Evolutionary conservation across 352 stramenopile genomes (phyloP).

Genomic region (Thraustochytrium striatum): DNA sequence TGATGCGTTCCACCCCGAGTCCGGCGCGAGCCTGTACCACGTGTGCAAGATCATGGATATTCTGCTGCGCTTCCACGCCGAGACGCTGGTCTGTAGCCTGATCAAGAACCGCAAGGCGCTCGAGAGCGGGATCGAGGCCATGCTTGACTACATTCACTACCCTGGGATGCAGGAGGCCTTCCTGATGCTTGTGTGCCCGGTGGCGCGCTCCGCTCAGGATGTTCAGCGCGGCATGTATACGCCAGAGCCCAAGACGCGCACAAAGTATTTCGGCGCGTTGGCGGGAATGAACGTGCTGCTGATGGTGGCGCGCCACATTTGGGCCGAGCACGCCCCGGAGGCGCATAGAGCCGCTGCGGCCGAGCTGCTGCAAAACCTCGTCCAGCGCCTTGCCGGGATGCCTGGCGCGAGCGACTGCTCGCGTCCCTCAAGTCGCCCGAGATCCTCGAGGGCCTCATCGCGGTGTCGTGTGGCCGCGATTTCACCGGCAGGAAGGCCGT

Average conservation of each 20-base stretch:
- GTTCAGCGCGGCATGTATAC: neutral
- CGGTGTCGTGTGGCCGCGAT: slow-evolving; percentile 23
- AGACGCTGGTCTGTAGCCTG: neutral
- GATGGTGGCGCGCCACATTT: slow-evolving; percentile 1
- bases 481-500: neutral
- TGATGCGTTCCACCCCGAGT: slow-evolving; percentile 23
- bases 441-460: slow-evolving; percentile 35
- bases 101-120: slow-evolving; percentile 7
- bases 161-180: slow-evolving; percentile 15
- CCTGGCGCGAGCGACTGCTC: neutral
- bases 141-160: slow-evolving; percentile 21
- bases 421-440: slow-evolving; percentile 8
- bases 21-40: slow-evolving; percentile 26
- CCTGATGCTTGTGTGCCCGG: slow-evolving; percentile 16
- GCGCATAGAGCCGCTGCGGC: slow-evolving; percentile 19
- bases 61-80: slow-evolving; percentile 21
- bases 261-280: slow-evolving; percentile 28
- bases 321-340: slow-evolving; percentile 1
- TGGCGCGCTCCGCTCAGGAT: slow-evolving; percentile 1
- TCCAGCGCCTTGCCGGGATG: neutral
- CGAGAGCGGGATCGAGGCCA: neutral
- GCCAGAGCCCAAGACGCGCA: neutral
- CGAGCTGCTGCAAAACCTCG: slow-evolving; percentile 36
- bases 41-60: slow-evolving; percentile 47
- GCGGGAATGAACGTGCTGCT: slow-evolving; percentile 2